Evolutionary conservation across 805 yeast genomes (phyloP).

Genomic region (Candida nitratophila): DNA sequence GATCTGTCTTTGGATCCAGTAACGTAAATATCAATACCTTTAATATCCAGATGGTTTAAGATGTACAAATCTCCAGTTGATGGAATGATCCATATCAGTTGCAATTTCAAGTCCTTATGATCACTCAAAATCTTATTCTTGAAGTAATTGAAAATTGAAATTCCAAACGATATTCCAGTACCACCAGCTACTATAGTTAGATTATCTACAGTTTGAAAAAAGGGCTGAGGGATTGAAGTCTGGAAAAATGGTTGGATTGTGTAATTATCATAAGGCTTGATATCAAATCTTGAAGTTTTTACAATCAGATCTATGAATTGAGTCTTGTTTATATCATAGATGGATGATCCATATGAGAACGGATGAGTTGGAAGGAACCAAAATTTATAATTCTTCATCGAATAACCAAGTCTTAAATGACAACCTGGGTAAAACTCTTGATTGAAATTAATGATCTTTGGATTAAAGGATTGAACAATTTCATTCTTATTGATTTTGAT

Average conservation of each 20-base stretch:
- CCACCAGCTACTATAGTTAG: slow-evolving; percentile 62
- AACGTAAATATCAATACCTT: slow-evolving; percentile 31
- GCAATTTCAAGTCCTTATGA: slow-evolving; percentile 24
- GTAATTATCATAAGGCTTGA: slow-evolving; percentile 26
- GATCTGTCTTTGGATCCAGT: slow-evolving; percentile 15
- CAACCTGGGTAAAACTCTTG: slow-evolving; percentile 41
- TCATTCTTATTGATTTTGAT: slow-evolving; percentile 13
- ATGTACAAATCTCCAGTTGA: slow-evolving; percentile 40
- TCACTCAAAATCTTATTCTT: slow-evolving; percentile 15
- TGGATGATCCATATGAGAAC: slow-evolving; percentile 47
- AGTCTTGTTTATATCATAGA: slow-evolving; percentile 25
- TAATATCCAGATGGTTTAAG: slow-evolving; percentile 29
- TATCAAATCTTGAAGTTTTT: slow-evolving; percentile 31
- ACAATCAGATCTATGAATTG: slow-evolving; percentile 35
- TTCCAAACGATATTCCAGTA: slow-evolving; percentile 60
- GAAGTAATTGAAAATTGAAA: slow-evolving; percentile 43
- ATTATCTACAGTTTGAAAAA: slow-evolving; percentile 42
- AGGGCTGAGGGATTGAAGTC: slow-evolving; percentile 37
- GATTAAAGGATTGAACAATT: slow-evolving; percentile 7
- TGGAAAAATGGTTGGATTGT: slow-evolving; percentile 33
- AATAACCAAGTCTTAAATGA: slow-evolving; percentile 45
- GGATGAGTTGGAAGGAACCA: slow-evolving; percentile 63
- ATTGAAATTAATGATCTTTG: slow-evolving; percentile 1
- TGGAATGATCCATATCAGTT: slow-evolving; percentile 49
- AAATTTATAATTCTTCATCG: slow-evolving; percentile 30